Conservation (phyloP, 805 yeast genomes). For the Kodamaea laetipori region DNA sequence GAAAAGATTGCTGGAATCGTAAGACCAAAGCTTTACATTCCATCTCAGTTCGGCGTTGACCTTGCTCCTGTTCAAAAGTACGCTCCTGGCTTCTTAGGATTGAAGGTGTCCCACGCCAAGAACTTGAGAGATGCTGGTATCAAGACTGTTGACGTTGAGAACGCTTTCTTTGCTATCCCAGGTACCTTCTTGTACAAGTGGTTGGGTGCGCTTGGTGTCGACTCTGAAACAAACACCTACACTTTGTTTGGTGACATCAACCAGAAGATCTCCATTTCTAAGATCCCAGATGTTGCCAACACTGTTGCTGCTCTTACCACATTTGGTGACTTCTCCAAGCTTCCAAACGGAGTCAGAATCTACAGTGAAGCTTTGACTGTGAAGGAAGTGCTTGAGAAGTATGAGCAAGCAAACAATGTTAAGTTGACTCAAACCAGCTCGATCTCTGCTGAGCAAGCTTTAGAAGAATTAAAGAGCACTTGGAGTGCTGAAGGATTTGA, state of each 20-base stretch:
- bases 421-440: slow-evolving; percentile 18
- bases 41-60: slow-evolving; percentile 63
- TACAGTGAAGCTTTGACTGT: slow-evolving; percentile 42
- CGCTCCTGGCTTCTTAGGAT: slow-evolving; percentile 37
- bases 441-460: slow-evolving; percentile 26
- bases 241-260: slow-evolving; percentile 44
- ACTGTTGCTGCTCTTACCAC: slow-evolving; percentile 21
- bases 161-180: slow-evolving; percentile 39
- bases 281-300: slow-evolving; percentile 24
- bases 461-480: slow-evolving; percentile 31
- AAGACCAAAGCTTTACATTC: slow-evolving; percentile 55
- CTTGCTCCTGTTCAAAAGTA: slow-evolving; percentile 24
- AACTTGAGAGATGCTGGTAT: slow-evolving; percentile 46
- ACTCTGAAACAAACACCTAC: slow-evolving; percentile 36
- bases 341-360: slow-evolving; percentile 49
- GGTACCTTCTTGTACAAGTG: slow-evolving; percentile 38
- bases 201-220: slow-evolving; percentile 39
- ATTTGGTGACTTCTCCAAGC: slow-evolving; percentile 27
- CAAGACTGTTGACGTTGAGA: slow-evolving; percentile 48
- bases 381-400: slow-evolving; percentile 40
- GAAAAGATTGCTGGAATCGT: slow-evolving; percentile 42
- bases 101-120: slow-evolving; percentile 39
- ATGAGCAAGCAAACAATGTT: slow-evolving; percentile 43
- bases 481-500: slow-evolving; percentile 34
- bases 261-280: slow-evolving; percentile 37